A percentile compares a stretch with the other conserved stretches of the same genome.
These are phyloP conservation scores for Ustilago curta DNA, from an alignment of 1,284 basidiomycete genomes.

Conservation along the genomic window DNA sequence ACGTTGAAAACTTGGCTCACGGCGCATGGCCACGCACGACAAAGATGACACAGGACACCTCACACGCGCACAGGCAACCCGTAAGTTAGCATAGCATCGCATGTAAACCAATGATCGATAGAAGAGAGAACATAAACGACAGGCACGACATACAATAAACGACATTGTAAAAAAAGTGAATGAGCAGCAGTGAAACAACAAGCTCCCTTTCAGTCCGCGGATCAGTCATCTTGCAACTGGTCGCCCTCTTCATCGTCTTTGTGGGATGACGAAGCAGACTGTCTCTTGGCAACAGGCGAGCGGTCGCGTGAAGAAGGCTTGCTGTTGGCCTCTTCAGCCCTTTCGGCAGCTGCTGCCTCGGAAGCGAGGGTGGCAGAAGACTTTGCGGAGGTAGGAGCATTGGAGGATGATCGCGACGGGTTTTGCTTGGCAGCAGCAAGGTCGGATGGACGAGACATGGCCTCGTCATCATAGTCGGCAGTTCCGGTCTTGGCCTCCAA, in stretches of 20 bases:
- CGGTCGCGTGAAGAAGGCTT: conserved; percentile 24
- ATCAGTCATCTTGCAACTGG: conserved; percentile 37
- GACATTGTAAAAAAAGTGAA: neutral
- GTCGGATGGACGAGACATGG: conserved; percentile 7
- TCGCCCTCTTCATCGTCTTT: conserved; percentile 38
- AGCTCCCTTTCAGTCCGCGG: neutral
- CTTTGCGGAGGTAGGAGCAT: neutral
- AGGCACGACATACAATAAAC: neutral
- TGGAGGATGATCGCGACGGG: neutral
- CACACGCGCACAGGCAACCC: no score
- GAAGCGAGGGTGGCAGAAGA: neutral
- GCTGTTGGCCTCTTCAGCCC: conserved; percentile 3
- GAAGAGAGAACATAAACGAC: no score
- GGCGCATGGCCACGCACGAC: no score
- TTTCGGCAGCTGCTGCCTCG: conserved; percentile 9
- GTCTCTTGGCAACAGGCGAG: conserved; percentile 15
- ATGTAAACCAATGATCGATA: no score
- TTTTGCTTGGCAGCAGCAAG: conserved; percentile 3
- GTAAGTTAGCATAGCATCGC: no score
- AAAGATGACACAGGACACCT: no score
- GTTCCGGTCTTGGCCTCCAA: conserved; percentile 46
- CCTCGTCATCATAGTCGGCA: conserved; percentile 22
- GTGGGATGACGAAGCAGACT: conserved; percentile 2
- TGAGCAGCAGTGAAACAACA: neutral
- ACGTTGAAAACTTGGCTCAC: no score